These are phyloP conservation scores for Beta vulgaris DNA, from an alignment of 148 eudicot species.

Conservation along the genomic window DNA sequence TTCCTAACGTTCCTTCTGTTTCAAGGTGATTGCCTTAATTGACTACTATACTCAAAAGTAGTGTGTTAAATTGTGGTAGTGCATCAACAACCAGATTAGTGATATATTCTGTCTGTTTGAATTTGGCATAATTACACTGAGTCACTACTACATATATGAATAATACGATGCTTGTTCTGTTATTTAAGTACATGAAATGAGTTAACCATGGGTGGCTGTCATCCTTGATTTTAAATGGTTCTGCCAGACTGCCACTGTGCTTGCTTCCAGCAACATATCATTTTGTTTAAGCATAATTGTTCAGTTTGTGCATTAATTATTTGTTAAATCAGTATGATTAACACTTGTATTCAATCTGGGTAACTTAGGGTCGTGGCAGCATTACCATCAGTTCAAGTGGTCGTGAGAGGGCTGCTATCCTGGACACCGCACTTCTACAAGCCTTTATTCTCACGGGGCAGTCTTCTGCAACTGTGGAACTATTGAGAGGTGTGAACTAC, in stretches of 20 bases:
- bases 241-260: no score
- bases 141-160: no score
- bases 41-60: background rate
- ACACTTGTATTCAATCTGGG: slow-evolving; percentile 1
- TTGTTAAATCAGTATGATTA: background rate
- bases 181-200: no score
- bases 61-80: background rate
- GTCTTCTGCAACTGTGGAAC: slow-evolving; percentile 67
- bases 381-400: slow-evolving; percentile 71
- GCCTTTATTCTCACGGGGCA: slow-evolving; percentile 89
- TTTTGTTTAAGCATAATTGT: background rate
- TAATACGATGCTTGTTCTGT: no score
- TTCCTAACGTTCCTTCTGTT: no score
- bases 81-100: background rate
- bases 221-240: no score
- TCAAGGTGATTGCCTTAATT: background rate
- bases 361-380: slow-evolving; percentile 63
- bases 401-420: slow-evolving; percentile 84
- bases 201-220: no score
- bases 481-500: slow-evolving; percentile 84
- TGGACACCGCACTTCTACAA: slow-evolving; percentile 94
- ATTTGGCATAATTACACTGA: no score
- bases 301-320: slow-evolving; percentile 5
- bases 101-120: no score
- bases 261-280: no score